Conservation (phyloP, 1,284 basidiomycete genomes). For the Fomes fomentarius region DNA sequence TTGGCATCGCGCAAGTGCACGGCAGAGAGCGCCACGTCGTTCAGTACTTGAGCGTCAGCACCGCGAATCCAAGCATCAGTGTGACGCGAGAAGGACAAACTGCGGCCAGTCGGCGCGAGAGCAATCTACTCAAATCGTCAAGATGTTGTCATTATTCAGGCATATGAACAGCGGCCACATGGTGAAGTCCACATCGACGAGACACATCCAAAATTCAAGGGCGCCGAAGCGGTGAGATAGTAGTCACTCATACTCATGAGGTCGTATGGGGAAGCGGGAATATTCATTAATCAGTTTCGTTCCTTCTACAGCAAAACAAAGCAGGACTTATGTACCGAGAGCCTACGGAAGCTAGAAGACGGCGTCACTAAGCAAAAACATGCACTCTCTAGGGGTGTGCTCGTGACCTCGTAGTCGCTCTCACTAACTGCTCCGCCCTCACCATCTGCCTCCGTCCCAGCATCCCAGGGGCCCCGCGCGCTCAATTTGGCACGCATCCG, state of each 20-base stretch:
- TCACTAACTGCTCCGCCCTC: conserved; percentile 72
- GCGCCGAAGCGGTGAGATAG: conserved; percentile 90
- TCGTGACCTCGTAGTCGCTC: conserved; percentile 80
- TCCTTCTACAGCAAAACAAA: no score
- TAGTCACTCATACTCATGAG: conserved; percentile 93
- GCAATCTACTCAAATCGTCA: conserved; percentile 93
- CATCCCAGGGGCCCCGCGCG: conserved; percentile 69
- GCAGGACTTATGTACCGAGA: conserved; percentile 72
- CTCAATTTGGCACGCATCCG: conserved; percentile 57
- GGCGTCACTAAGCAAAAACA: conserved; percentile 85
- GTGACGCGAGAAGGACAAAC: conserved; percentile 90
- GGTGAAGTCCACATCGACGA: conserved; percentile 90
- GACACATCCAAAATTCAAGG: conserved; percentile 80
- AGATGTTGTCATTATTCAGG: conserved; percentile 90
- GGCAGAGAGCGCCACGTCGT: conserved; percentile 81
- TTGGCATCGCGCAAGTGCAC: conserved; percentile 91
- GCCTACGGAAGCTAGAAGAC: conserved; percentile 94
- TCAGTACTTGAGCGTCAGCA: conserved; percentile 90
- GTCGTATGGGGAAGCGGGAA: conserved; percentile 87
- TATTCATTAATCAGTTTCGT: no score
- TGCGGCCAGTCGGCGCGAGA: conserved; percentile 88
- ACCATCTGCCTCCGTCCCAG: conserved; percentile 50
- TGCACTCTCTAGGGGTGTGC: conserved; percentile 83
- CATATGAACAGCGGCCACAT: conserved; percentile 98
- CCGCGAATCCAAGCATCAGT: conserved; percentile 90